phyloP scores from a whole-genome alignment of 2,329 filamentous ascomycete genomes.

The Onygenales sp. region DNA sequence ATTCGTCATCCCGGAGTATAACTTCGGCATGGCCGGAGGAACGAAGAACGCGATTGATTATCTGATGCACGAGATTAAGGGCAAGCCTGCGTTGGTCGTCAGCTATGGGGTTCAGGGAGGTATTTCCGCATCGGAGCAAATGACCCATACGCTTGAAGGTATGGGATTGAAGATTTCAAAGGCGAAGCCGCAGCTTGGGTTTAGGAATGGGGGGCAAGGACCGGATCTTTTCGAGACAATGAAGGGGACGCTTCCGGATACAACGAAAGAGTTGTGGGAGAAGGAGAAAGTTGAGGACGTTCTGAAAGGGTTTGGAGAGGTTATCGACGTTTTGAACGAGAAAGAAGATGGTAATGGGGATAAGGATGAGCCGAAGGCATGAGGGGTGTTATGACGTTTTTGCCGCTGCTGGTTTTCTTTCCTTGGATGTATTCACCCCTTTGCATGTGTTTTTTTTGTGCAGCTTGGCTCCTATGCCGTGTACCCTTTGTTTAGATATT shows the following conservation, averaged over 20 bases:
- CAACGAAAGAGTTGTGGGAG: slow-evolving; percentile 11
- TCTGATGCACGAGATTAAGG: slow-evolving; percentile 49
- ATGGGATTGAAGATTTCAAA: slow-evolving; percentile 26
- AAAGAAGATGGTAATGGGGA: neutral
- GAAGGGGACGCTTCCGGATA: slow-evolving; percentile 16
- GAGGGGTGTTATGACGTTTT: neutral
- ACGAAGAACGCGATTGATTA: slow-evolving; percentile 57
- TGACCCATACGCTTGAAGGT: slow-evolving; percentile 25
- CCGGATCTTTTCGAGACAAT: slow-evolving; percentile 9
- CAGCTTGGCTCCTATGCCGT: too few relatives aligned
- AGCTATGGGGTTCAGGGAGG: slow-evolving; percentile 44
- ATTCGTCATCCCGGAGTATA: slow-evolving; percentile 42
- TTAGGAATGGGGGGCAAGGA: slow-evolving; percentile 14
- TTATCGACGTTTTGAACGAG: neutral
- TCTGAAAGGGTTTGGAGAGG: neutral
- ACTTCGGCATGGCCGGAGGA: slow-evolving; percentile 44
- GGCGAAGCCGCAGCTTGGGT: slow-evolving; percentile 19
- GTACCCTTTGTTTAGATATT: too few relatives aligned
- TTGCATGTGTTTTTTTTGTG: too few relatives aligned
- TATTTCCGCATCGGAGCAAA: slow-evolving; percentile 26
- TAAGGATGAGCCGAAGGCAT: neutral
- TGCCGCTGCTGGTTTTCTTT: neutral
- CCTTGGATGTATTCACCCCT: too few relatives aligned
- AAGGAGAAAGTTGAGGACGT: slow-evolving; percentile 3
- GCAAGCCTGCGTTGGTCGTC: slow-evolving; percentile 45